Base-by-base conservation (phyloP, 1,284 basidiomycete genomes). In the Puccinia triticina region DNA sequence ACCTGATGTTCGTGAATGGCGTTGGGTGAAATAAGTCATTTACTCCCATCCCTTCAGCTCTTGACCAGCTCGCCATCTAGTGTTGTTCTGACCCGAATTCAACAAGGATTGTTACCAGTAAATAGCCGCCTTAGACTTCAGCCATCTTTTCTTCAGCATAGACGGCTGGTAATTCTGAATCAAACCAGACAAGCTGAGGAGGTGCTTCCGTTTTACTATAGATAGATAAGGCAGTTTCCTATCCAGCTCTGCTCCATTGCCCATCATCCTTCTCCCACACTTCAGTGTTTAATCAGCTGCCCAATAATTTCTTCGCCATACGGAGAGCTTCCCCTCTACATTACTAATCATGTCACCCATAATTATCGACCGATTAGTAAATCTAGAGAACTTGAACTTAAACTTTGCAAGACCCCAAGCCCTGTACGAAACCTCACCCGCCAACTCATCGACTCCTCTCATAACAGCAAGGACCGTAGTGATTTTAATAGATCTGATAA, bases 331-430 rank as follows among this genome's bases (percentile, higher is more conserved):
- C 61, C 5, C 34, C 57, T n/a, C 57, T 12, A 43, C 40, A 43
- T 43, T 43, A n/a, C 29, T 43, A 66, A 66, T 16, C 64, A 66
- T 66, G 64, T 66, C 64, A 16, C 64, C 64, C 64, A 40, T 66
- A n/a, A 66, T 66, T 32, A 66, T 66, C 64, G 37, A 66, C 37
- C 64, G 34, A 8, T 66, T 66, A 18, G 5, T 66, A 43, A 21
- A 32, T 43, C 32, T 66, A 21, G 64, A 66, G 64, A 66, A 66
- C 37, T 12, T 66, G 37, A 66, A 66, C 21, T 43, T 43, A 3
- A 40, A 40, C 37, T 66, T 66, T 43, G 64, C 64, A 16, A 66
- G 64, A 66, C 64, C 64, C 18, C 64, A 66, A 66, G 64, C 64
- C 18, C 43, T 66, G 37, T 66, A 34, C 37, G 64, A 66, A 43